Conservation (phyloP, 371 early-diverging fungal genomes). For the Actinomucor elegans region DNA sequence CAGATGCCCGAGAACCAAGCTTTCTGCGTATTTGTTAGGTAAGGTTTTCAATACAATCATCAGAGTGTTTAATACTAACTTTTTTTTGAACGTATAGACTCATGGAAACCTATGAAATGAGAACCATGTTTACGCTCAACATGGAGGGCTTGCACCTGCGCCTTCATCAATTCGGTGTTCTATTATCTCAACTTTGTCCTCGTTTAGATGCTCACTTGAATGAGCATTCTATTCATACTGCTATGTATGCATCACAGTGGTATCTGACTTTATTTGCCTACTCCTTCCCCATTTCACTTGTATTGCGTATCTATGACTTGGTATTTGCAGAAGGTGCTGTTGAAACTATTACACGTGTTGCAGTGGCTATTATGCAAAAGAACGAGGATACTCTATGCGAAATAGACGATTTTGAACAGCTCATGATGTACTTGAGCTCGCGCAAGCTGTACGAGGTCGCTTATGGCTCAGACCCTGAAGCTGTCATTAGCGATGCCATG, state of each 20-base stretch:
- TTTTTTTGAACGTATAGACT: constrained; percentile 38
- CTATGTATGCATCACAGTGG: constrained; percentile 95
- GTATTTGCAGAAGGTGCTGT: constrained; percentile 87
- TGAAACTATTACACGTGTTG: constrained; percentile 84
- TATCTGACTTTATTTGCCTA: constrained; percentile 95
- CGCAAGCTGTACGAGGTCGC: constrained; percentile 75
- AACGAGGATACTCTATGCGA: constrained; percentile 73
- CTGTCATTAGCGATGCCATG: constrained; percentile 78
- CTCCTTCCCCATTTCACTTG: constrained; percentile 85
- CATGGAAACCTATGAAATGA: constrained; percentile 88
- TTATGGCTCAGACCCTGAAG: constrained; percentile 61
- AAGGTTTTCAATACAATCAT: constrained; percentile 23
- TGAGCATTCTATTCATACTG: constrained; percentile 72
- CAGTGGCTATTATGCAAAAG: constrained; percentile 82
- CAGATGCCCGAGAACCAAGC: constrained; percentile 93
- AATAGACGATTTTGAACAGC: constrained; percentile 80
- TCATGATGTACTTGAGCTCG: constrained; percentile 80
- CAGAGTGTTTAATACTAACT: constrained; percentile 19
- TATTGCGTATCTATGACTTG: constrained; percentile 89
- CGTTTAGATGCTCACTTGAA: constrained; percentile 72
- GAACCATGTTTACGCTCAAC: constrained; percentile 77
- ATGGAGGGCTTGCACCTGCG: constrained; percentile 89
- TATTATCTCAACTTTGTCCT: constrained; percentile 82
- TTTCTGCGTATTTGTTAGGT: constrained; percentile 84
- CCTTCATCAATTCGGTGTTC: constrained; percentile 84